Base-by-base conservation (phyloP, 306 rosid genomes). In the Cucurbita argyrosperma region DNA sequence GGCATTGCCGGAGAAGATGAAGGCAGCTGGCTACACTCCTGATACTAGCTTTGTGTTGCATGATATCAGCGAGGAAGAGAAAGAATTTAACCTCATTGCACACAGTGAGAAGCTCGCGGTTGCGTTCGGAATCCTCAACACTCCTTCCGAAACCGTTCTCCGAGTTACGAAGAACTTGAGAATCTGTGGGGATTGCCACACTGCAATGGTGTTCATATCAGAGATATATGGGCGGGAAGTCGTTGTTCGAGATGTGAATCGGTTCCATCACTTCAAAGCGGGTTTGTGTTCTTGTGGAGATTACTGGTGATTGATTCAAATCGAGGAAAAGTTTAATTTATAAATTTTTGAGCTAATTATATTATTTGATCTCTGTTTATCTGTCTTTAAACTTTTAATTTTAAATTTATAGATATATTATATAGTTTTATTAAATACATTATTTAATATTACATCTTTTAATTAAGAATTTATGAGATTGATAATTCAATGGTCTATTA, bases 1-100 rank as follows among this genome's bases (percentile, higher is more conserved):
- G 78, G 73, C 73, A 47, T 68, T 68, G 73, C 73, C 73, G 5
- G 73, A 68, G 56, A 47, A 68, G 57, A 68, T 68, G 73, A 68
- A 47, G 21, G 73, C 73, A 68, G 73, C 73, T 21, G 73, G 73
- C 37, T 68, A 68, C 13, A 5, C 26, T 23, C 73, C 73, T 13
- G 73, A 68, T 68, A 68, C 73, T 0, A 68, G 73, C 73, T 47
- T 11, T 23, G 73, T 68, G 42, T 21, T 68, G 42, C 73, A 68
- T 3, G 73, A 68, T 49, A 68, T 68, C 19, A 68, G 73, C 38
- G 73, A 68, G 52, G 73, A 68, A 68, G 73, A 68, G 73, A 68
- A 68, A 68, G 73, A 68, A 47, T 45, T 18, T 56, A 68, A 47
- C 73, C 73, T 68, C 4, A 47, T 68, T 26, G 52, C 56, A 5